Evolutionary conservation across 2,329 filamentous ascomycete species (phyloP), one percentile per base, ranked within the genome.

Genomic region (Fusarium sublunatum): DNA sequence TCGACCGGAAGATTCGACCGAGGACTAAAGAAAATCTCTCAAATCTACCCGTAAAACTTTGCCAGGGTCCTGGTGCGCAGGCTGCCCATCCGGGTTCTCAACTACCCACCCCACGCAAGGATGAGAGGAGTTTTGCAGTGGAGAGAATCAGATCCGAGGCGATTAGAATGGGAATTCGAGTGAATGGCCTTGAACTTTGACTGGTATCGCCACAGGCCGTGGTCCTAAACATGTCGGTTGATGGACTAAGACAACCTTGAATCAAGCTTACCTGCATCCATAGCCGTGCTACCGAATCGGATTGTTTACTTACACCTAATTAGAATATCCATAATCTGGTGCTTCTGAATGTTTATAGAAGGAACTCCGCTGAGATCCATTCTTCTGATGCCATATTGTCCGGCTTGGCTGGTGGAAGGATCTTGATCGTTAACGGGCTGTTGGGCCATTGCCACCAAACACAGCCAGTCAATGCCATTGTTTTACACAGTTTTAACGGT

Each of bases 51-150:
- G 51, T 34, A 53, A 41, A 46, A 26, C 34, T 58, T 28, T 53
- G 29, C 26, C 40, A 11, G 19, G 52, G 39, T 24, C 38, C 53
- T 56, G 58, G 56, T 32, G 42, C 34, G 46, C 53, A 43, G 43
- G 54, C 43, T 59, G 55, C 49, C 67, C 67, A 69, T 69, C 67
- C 54, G 31, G 67, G 67, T 69, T 69, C 67, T 69, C 53, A 64
- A 48, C 45, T 48, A 53, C 42, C 46, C 44, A 51, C 50, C 35
- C 19, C 36, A 22, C 43, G 22, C 26, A 46, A 43, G 31, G 15
- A 13, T 26, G 29, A 40, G 34, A 29, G 39, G 42, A 22, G 29
- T 40, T 34, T 32, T 28, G n/a, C 19, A 45, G 55, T 51, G 54
- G 52, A 55, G 34, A 35, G 11, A 4, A 41, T 29, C 28, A 22